Evolutionary conservation across 192 early-diverging fungal species (phyloP).

Genomic region (Jimgerdemannia flammicorona): DNA sequence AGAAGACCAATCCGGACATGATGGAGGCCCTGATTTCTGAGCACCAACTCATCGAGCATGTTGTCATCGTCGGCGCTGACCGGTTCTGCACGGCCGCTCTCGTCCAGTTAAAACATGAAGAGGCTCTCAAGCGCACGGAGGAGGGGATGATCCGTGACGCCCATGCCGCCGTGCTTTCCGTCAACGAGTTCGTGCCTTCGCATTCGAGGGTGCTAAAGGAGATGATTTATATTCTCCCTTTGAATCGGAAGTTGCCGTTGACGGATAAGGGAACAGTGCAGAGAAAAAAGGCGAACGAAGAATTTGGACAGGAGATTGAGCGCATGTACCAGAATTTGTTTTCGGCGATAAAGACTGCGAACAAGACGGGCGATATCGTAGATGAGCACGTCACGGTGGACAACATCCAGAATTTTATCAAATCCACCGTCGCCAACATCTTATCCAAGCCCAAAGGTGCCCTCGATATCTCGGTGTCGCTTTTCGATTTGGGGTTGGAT

Average conservation of each 20-base stretch:
- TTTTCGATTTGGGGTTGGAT: slow-evolving; percentile 27
- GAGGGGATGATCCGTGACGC: slow-evolving; percentile 16
- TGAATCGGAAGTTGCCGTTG: slow-evolving; percentile 8
- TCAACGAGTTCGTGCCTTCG: slow-evolving; percentile 17
- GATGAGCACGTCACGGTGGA: slow-evolving; percentile 3
- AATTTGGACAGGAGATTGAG: slow-evolving; percentile 44
- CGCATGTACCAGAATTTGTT: slow-evolving; percentile 49
- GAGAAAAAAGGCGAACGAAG: slow-evolving; percentile 39
- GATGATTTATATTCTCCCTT: slow-evolving; percentile 22
- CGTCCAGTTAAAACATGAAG: neutral
- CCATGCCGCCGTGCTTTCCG: slow-evolving; percentile 14
- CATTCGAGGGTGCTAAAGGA: slow-evolving; percentile 17
- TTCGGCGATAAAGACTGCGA: neutral
- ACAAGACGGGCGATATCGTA: neutral
- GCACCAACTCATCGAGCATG: slow-evolving; percentile 11
- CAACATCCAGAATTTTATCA: slow-evolving; percentile 7
- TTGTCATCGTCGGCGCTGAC: slow-evolving; percentile 13
- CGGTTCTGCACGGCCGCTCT: slow-evolving; percentile 10
- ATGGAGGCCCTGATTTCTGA: slow-evolving; percentile 16
- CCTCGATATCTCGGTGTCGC: slow-evolving; percentile 5
- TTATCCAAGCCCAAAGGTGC: neutral
- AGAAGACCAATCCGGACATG: slow-evolving; percentile 30
- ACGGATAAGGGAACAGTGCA: slow-evolving; percentile 25
- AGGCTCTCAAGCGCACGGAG: neutral
- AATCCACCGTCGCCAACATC: slow-evolving; percentile 5